phyloP scores from a whole-genome alignment of 345 rosid genomes.

The Excoecaria agallocha region DNA sequence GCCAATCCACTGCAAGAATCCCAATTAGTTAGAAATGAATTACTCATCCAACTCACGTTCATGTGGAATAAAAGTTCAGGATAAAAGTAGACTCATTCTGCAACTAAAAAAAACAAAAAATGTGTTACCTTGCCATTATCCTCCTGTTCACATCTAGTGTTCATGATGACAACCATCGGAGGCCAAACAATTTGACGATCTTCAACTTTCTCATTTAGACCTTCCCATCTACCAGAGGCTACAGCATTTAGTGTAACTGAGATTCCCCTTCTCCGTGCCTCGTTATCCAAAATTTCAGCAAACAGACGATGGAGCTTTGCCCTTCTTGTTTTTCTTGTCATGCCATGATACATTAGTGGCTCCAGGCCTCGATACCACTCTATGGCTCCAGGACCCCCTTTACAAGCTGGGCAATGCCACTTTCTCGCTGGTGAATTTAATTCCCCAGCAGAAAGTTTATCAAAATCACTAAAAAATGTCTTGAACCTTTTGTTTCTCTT shows the following conservation, averaged over 20 bases:
- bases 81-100: not conserved
- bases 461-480: conserved; percentile 10
- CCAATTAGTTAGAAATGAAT: not conserved
- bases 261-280: conserved; percentile 9
- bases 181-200: conserved; percentile 24
- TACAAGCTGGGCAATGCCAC: conserved; percentile 29
- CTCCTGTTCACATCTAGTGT: conserved; percentile 20
- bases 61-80: no score
- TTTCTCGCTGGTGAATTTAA: conserved; percentile 1
- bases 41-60: no score
- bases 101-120: no score
- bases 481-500: conserved; percentile 15
- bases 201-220: conserved; percentile 16
- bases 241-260: not conserved
- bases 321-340: conserved; percentile 15
- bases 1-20: conserved; percentile 24
- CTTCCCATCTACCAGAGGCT: conserved; percentile 19
- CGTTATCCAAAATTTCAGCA: conserved; percentile 16
- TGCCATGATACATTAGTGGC: conserved; percentile 15
- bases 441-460: conserved; percentile 9
- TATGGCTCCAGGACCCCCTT: conserved; percentile 22
- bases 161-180: conserved; percentile 21
- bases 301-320: conserved; percentile 18
- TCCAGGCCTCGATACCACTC: conserved; percentile 22
- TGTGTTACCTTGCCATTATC: conserved; percentile 22